Conservation (phyloP, 192 early-diverging fungal genomes). For the Coemansia sp. region DNA sequence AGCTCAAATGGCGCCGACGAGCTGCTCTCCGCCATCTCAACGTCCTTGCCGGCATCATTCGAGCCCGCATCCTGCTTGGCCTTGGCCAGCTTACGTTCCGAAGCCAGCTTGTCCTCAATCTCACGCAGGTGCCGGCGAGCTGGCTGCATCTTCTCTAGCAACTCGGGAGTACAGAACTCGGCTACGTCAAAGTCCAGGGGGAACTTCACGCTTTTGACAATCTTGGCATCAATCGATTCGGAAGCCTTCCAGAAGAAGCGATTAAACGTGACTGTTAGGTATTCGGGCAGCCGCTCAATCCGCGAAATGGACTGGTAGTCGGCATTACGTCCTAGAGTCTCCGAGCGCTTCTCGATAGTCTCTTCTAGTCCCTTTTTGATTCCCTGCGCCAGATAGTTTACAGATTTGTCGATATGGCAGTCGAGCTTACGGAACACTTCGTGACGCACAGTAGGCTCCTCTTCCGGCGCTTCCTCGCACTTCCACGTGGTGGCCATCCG, state of each 20-base stretch:
- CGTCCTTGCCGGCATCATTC: slow-evolving; percentile 5
- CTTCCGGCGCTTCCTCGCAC: slow-evolving; percentile 72
- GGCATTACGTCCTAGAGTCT: slow-evolving; percentile 74
- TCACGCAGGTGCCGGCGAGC: slow-evolving; percentile 66
- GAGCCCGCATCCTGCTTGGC: not conserved
- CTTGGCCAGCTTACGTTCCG: slow-evolving; percentile 55
- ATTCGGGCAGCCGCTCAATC: slow-evolving; percentile 82
- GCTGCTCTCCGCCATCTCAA: slow-evolving; percentile 24
- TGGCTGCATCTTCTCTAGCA: slow-evolving; percentile 70
- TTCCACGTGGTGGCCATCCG: slow-evolving; percentile 54
- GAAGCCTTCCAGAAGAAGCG: slow-evolving; percentile 93
- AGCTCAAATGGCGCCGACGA: slow-evolving; percentile 38
- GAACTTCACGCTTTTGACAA: slow-evolving; percentile 92
- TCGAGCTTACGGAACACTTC: slow-evolving; percentile 78
- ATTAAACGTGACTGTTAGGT: slow-evolving; percentile 87
- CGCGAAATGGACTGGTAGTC: slow-evolving; percentile 71
- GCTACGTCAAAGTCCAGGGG: slow-evolving; percentile 87
- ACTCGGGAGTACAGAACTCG: slow-evolving; percentile 81
- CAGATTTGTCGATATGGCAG: slow-evolving; percentile 60
- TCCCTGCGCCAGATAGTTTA: slow-evolving; percentile 47
- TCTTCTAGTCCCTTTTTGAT: slow-evolving; percentile 66
- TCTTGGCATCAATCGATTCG: slow-evolving; percentile 82
- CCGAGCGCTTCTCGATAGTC: slow-evolving; percentile 87
- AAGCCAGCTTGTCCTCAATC: slow-evolving; percentile 64
- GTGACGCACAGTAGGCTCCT: slow-evolving; percentile 57